These are phyloP conservation scores for Cyclocybe aegerita DNA, from an alignment of 768 basidiomycete species.

Conservation along the genomic window DNA sequence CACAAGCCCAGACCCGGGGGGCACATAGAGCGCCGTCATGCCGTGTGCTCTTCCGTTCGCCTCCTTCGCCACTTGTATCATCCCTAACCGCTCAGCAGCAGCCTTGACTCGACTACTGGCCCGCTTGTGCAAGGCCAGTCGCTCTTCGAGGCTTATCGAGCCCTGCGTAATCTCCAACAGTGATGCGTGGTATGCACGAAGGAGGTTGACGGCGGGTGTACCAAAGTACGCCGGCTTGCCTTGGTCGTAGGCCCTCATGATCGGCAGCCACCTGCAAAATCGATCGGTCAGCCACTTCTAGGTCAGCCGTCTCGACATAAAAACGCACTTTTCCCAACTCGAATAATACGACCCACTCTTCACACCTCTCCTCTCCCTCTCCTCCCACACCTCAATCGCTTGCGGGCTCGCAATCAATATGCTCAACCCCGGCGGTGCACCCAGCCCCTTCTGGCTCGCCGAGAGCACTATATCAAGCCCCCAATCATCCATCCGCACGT, in stretches of 20 bases:
- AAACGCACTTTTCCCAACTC: slow-evolving; percentile 71
- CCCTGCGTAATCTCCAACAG: slow-evolving; percentile 63
- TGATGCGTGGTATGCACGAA: slow-evolving; percentile 81
- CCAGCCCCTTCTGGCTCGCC: slow-evolving; percentile 85
- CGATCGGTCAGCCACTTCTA: background rate
- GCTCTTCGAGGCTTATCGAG: slow-evolving; percentile 61
- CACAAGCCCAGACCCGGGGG: slow-evolving; percentile 54
- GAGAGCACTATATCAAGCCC: slow-evolving; percentile 78
- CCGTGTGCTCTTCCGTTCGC: slow-evolving; percentile 71
- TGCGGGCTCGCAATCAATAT: slow-evolving; percentile 72
- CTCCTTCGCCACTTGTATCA: slow-evolving; percentile 61
- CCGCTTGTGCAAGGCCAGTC: slow-evolving; percentile 68
- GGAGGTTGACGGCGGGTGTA: slow-evolving; percentile 84
- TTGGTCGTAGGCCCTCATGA: slow-evolving; percentile 83
- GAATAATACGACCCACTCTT: slow-evolving; percentile 65
- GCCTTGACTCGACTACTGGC: slow-evolving; percentile 64
- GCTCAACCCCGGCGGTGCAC: slow-evolving; percentile 83
- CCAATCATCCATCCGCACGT: slow-evolving; percentile 88
- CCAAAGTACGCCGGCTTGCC: slow-evolving; percentile 83
- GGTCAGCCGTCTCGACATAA: background rate
- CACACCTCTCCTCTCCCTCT: slow-evolving; percentile 14
- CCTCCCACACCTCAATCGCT: slow-evolving; percentile 54
- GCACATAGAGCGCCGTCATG: slow-evolving; percentile 86
- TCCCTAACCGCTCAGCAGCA: slow-evolving; percentile 59
- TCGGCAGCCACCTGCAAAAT: slow-evolving; percentile 67